phyloP scores from a whole-genome alignment of 1,284 basidiomycete genomes.

The Austropuccinia psidii region DNA sequence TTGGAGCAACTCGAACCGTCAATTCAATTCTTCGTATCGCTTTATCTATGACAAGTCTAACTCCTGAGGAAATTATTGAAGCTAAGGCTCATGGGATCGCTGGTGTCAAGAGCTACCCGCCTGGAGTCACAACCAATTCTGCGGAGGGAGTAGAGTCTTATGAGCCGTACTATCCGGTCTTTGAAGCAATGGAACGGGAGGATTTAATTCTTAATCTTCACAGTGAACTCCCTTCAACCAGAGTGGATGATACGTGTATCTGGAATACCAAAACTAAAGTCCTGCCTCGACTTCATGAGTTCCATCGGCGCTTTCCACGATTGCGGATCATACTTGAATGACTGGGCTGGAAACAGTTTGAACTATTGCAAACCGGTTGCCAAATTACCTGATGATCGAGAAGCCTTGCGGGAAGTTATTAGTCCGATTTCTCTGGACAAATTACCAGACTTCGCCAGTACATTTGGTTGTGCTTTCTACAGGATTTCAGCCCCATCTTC shows the following conservation, averaged over 20 bases:
- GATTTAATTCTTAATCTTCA: conserved; percentile 94
- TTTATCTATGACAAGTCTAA: conserved; percentile 89
- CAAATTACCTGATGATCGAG: conserved; percentile 85
- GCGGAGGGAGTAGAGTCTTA: conserved; percentile 96
- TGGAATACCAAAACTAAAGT: conserved; percentile 90
- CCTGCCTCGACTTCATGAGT: conserved; percentile 73
- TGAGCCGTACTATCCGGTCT: conserved; percentile 86
- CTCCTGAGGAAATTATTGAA: conserved; percentile 80
- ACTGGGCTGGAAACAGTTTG: conserved; percentile 93
- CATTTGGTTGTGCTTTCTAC: conserved; percentile 73
- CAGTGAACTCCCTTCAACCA: conserved; percentile 91
- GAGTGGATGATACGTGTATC: conserved; percentile 73
- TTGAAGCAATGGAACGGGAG: conserved; percentile 86
- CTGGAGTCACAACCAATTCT: conserved; percentile 96
- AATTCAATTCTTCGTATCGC: conserved; percentile 85
- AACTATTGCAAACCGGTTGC: conserved; percentile 98
- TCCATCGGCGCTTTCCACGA: conserved; percentile 78
- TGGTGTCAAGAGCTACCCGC: conserved; percentile 52
- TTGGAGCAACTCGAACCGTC: conserved; percentile 68
- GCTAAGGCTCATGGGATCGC: conserved; percentile 76
- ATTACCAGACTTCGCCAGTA: conserved; percentile 68
- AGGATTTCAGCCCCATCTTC: conserved; percentile 45
- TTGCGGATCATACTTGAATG: conserved; percentile 96
- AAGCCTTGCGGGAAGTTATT: conserved; percentile 73
- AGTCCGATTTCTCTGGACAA: conserved; percentile 59